Evolutionary conservation across 352 stramenopile species (phyloP), one percentile per base, ranked within the genome.

Genomic region (Blastocystis sp.): DNA sequence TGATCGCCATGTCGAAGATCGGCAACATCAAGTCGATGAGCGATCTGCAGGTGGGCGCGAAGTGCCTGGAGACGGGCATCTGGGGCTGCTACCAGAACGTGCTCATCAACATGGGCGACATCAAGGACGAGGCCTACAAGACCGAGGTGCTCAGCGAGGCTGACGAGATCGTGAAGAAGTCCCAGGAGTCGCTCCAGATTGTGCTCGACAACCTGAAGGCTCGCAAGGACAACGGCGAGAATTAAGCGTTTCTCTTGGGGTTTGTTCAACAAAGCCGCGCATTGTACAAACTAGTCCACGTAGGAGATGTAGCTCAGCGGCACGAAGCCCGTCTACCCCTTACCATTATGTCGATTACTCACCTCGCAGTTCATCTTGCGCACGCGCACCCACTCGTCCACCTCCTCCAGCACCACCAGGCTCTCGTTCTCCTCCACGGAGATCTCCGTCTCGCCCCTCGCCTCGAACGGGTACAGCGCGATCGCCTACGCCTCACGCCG

Each of bases 71-170:
- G 77, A 65, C 88, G 28, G 89, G 89, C 24, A 90, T 90, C 45
- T 90, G 89, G 89, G 89, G 89, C 28, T 90, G 87, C 76, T 90
- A 84, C 43, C 89, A 90, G 48, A 90, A 90, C 66, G 89, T 90
- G 65, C 66, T 90, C 42, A 90, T 90, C 52, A 90, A 90, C 60
- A 52, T 90, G 60, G 78, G 71, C n/a, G 76, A 90, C 21, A 90
- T 90, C 69, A 89, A 68, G 1, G 89, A 90, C 59, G 54, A 89
- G 11, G 54, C 28, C 10, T 90, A 76, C 60, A 89, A 81, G 43
- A 70, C 42, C 28, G 54, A 40, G 48, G 64, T 79, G 19, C 40
- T 87, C 10, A 19, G 54, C 6, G 87, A 90, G 59, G 87, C 87
- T 10, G 77, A 90, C 42, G 64, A 87, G 61, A 80, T 90, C 60